Evolutionary conservation across 2,329 filamentous ascomycete species (phyloP).

Genomic region (Fusarium nanum): DNA sequence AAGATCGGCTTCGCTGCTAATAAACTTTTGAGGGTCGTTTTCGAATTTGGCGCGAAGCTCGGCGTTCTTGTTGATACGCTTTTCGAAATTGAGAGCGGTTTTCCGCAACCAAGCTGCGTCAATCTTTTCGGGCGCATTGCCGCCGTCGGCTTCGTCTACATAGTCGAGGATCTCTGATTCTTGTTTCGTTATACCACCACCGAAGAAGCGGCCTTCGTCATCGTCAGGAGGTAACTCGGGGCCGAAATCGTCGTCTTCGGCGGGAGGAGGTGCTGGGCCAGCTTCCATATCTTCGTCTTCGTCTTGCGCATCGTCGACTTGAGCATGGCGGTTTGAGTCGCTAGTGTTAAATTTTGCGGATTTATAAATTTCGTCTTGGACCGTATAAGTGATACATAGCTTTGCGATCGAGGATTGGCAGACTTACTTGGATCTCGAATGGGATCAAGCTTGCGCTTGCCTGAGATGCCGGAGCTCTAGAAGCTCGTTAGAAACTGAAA

Average conservation of each 20-base stretch:
- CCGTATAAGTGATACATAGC: background rate
- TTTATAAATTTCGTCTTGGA: conserved; percentile 72
- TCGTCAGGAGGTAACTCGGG: conserved; percentile 61
- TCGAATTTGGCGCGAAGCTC: conserved; percentile 89
- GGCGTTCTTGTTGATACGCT: conserved; percentile 89
- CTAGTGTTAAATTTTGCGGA: conserved; percentile 64
- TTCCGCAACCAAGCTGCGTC: conserved; percentile 86
- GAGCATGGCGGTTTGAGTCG: conserved; percentile 58
- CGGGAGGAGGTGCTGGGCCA: conserved; percentile 60
- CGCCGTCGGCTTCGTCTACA: conserved; percentile 69
- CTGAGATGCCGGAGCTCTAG: conserved; percentile 56
- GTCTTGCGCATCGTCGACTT: conserved; percentile 57
- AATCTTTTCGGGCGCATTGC: conserved; percentile 74
- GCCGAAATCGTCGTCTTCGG: conserved; percentile 63
- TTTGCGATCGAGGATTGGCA: background rate
- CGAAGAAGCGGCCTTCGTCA: conserved; percentile 95
- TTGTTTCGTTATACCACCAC: conserved; percentile 84
- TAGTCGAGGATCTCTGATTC: conserved; percentile 89
- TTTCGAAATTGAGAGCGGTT: conserved; percentile 86
- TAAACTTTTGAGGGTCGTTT: conserved; percentile 82
- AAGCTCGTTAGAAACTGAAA: conserved; percentile 30
- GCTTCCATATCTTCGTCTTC: conserved; percentile 65
- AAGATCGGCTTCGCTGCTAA: conserved; percentile 87
- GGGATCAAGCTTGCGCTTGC: conserved; percentile 73
- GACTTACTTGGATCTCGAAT: conserved; percentile 70